Conservation (phyloP, 495 filamentous ascomycete genomes). For the Daldinia caldariorum region DNA sequence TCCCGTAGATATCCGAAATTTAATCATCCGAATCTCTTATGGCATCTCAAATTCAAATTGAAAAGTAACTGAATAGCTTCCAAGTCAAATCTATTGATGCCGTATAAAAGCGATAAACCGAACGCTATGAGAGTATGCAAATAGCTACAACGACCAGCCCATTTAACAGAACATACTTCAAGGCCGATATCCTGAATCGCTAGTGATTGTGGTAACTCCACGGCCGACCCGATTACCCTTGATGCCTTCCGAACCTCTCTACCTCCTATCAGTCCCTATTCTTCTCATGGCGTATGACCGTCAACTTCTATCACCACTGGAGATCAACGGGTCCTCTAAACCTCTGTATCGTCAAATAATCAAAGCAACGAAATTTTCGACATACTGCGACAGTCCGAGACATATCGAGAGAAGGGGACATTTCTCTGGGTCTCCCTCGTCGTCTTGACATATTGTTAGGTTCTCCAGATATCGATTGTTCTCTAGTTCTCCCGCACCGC, state of each 20-base stretch:
- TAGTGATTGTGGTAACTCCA: background rate
- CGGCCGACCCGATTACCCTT: background rate
- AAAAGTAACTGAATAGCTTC: background rate
- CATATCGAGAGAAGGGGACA: no score
- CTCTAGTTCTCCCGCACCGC: no score
- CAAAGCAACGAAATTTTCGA: no score
- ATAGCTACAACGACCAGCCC: background rate
- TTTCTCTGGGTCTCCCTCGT: no score
- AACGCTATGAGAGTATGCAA: conserved; percentile 5
- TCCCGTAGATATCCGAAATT: background rate
- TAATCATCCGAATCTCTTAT: background rate
- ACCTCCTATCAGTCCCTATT: background rate
- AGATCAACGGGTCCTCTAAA: background rate
- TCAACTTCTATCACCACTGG: background rate
- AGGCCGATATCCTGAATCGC: background rate
- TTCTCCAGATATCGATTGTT: no score
- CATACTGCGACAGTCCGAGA: no score
- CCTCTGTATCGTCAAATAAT: background rate
- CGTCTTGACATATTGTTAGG: no score
- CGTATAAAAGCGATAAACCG: background rate
- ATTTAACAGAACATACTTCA: background rate
- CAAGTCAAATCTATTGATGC: background rate
- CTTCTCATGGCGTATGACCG: background rate
- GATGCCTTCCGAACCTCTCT: background rate
- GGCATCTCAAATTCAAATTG: background rate